Evolutionary conservation across 2,329 filamentous ascomycete genomes (phyloP), one percentile per base, ranked within the genome.

Genomic region (Raffaelea albimanens): DNA sequence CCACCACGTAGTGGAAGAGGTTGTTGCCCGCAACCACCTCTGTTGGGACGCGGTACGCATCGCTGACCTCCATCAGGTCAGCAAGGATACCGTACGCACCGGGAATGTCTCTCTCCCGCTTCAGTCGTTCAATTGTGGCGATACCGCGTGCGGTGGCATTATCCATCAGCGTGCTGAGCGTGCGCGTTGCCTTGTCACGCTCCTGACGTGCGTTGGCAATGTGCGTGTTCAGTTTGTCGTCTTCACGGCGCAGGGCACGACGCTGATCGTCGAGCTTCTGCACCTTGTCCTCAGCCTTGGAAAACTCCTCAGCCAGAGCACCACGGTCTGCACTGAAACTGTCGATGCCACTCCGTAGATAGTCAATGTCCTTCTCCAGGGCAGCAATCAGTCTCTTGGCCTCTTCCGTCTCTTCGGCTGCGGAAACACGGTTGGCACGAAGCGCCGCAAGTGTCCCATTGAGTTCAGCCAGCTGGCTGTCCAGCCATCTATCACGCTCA

Each of bases 1-100:
- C 91, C 40, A 97, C 91, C 11, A 98, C 82, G 55, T 95, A 95
- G 65, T 98, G 88, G 67, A 98, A 98, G 9, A 98, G 73, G 61
- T 88, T 95, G 53, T 83, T 83, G 18, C 93, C 93, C 2, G 91
- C 93, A 45, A 90, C 93, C 57, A 95, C 88, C 66, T 98, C 93
- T 10, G 94, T 85, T 2, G 93, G 88, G 11, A 90, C 81, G 51
- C 89, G 82, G 66, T 95, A 97, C 46, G 80, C 78, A 46, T 95
- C 88, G 49, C 75, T 80, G 43, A 95, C 88, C 47, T 89, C 80
- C 57, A 97, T 80, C n/a, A 98, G 76, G 62, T 98, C 94, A 4
- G 91, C 90, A 34, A 98, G 67, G 0, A 90, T 95, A 44, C 94
- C 93, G 61, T 95, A 94, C 2, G 93, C 88, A 22, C 93, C 93